Conservation (phyloP, 2,329 filamentous ascomycete species). For the Colletotrichum chlorophyti region DNA sequence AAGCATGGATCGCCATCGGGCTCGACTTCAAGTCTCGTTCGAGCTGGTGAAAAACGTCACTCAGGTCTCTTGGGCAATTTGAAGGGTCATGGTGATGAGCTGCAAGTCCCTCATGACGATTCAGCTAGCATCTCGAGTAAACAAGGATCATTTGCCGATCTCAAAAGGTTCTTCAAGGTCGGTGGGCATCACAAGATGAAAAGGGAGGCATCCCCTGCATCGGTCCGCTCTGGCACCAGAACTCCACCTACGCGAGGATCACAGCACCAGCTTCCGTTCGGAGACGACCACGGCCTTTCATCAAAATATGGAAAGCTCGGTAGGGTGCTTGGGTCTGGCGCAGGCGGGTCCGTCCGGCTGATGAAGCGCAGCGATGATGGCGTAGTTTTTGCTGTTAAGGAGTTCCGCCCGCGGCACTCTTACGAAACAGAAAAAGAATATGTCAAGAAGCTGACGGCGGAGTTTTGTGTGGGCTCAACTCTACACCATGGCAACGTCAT, state of each 20-base stretch:
- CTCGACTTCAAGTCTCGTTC: constrained; percentile 58
- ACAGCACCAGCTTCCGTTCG: constrained; percentile 79
- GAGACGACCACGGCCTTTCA: constrained; percentile 87
- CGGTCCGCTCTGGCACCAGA: constrained; percentile 57
- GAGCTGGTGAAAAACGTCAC: constrained; percentile 57
- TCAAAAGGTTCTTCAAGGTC: constrained; percentile 96
- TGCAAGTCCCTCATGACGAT: constrained; percentile 52
- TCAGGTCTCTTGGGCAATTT: constrained; percentile 50
- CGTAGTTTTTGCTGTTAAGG: constrained; percentile 96
- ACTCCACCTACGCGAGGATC: constrained; percentile 54
- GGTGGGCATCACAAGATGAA: constrained; percentile 74
- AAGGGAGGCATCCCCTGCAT: constrained; percentile 68
- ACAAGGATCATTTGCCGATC: constrained; percentile 87
- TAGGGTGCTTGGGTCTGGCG: constrained; percentile 90
- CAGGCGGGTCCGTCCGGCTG: constrained; percentile 90
- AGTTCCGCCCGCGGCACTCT: constrained; percentile 89
- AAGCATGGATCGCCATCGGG: constrained; percentile 64
- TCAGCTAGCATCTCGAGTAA: constrained; percentile 55
- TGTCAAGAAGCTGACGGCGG: constrained; percentile 96
- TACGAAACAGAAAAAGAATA: constrained; percentile 97
- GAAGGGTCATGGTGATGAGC: constrained; percentile 50
- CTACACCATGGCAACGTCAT: constrained; percentile 98
- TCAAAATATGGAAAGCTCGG: constrained; percentile 97
- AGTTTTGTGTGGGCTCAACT: constrained; percentile 97
- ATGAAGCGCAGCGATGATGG: constrained; percentile 94